phyloP scores from a whole-genome alignment of 2,329 filamentous ascomycete genomes.

The Penicillium sp. region DNA sequence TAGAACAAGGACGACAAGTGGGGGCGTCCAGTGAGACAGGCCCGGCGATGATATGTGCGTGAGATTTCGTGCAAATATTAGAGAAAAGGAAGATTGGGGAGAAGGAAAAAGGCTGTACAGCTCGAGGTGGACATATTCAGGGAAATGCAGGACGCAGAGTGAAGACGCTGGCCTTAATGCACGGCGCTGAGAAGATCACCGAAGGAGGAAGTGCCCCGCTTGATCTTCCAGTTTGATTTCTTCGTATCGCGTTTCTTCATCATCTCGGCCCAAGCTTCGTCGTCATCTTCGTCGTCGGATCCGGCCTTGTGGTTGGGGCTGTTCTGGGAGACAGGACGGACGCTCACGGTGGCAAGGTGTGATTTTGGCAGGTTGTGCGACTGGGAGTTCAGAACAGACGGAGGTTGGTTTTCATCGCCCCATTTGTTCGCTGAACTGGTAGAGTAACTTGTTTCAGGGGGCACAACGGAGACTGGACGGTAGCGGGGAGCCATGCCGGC shows the following conservation, averaged over 20 bases:
- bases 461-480: constrained; percentile 76
- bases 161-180: constrained; percentile 26
- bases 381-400: constrained; percentile 22
- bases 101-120: constrained; percentile 21
- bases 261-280: constrained; percentile 55
- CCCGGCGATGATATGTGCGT: constrained; percentile 22
- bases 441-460: constrained; percentile 37
- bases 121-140: not conserved
- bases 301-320: constrained; percentile 20
- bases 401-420: constrained; percentile 38
- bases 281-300: constrained; percentile 47
- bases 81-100: not conserved
- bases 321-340: constrained; percentile 31
- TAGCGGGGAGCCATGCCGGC: constrained; percentile 88
- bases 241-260: constrained; percentile 53
- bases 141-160: not conserved
- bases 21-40: not conserved
- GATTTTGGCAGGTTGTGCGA: constrained; percentile 29
- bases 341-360: constrained; percentile 29
- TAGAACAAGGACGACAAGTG: not conserved
- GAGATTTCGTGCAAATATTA: constrained; percentile 13
- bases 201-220: constrained; percentile 39
- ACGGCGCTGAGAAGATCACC: constrained; percentile 42
- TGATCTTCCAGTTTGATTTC: constrained; percentile 50
- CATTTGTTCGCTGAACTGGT: constrained; percentile 40